Evolutionary conservation across 495 filamentous ascomycete genomes (phyloP).

Genomic region (Penicillium parvum): DNA sequence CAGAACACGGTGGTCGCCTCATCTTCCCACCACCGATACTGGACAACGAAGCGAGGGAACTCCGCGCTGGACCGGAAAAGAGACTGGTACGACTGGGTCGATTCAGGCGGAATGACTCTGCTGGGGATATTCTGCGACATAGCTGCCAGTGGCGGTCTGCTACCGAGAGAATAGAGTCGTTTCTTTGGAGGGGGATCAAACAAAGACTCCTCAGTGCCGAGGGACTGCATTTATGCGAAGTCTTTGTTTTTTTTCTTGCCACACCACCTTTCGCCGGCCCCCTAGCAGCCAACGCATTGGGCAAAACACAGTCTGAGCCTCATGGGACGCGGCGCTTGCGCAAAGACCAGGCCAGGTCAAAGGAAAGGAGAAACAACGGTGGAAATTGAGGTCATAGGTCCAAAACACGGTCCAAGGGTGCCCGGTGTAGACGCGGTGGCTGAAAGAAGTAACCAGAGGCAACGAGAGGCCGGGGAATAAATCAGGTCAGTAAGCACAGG

Average conservation of each 20-base stretch:
- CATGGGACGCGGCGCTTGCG: slow-evolving; percentile 14
- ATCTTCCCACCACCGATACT: slow-evolving; percentile 44
- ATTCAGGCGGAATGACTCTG: slow-evolving; percentile 3
- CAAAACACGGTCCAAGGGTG: too few relatives aligned
- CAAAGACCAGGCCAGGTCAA: neutral
- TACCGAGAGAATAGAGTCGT: neutral
- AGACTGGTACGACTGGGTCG: slow-evolving; percentile 26
- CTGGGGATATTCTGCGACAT: slow-evolving; percentile 8
- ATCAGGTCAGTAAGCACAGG: too few relatives aligned
- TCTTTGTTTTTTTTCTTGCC: too few relatives aligned
- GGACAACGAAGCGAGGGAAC: slow-evolving; percentile 26
- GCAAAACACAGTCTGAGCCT: slow-evolving; percentile 3
- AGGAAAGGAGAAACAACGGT: neutral
- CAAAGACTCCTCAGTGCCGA: slow-evolving; percentile 5
- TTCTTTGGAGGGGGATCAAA: slow-evolving; percentile 11
- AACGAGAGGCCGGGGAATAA: neutral
- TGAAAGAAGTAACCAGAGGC: neutral
- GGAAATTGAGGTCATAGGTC: slow-evolving; percentile 3
- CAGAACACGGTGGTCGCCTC: slow-evolving; percentile 38
- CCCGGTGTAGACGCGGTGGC: neutral
- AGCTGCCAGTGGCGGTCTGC: neutral
- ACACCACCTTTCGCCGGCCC: slow-evolving; percentile 5
- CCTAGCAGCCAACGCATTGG: slow-evolving; percentile 11
- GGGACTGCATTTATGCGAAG: slow-evolving; percentile 20
- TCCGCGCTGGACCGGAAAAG: slow-evolving; percentile 31